Percentiles rank a stretch among this genome's conserved stretches.
Conservation (phyloP, 768 basidiomycete genomes). For the Xerocomus spinulosus region DNA sequence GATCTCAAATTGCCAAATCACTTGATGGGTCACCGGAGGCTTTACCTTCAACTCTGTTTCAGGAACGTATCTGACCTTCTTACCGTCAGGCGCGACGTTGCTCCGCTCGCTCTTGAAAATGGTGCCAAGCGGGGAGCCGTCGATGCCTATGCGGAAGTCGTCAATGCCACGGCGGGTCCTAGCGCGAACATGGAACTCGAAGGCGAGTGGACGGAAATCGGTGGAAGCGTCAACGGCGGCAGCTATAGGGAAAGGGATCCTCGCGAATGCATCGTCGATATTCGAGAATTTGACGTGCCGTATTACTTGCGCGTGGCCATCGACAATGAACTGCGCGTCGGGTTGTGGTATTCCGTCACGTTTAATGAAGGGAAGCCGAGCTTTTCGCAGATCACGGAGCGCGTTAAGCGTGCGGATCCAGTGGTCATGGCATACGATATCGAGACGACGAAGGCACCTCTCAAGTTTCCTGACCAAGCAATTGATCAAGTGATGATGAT, state of each 20-base stretch:
- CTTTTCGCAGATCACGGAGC: slow-evolving; percentile 67
- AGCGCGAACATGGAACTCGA: slow-evolving; percentile 67
- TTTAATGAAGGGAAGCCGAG: slow-evolving; percentile 77
- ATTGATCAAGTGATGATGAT: slow-evolving; percentile 99
- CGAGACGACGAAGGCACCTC: slow-evolving; percentile 98
- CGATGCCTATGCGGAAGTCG: slow-evolving; percentile 96
- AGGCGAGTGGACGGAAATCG: slow-evolving; percentile 53
- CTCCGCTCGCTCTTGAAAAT: slow-evolving; percentile 87
- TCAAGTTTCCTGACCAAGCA: slow-evolving; percentile 95
- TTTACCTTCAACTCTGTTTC: slow-evolving; percentile 87
- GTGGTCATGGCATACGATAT: slow-evolving; percentile 99
- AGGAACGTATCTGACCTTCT: slow-evolving; percentile 92
- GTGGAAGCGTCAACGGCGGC: slow-evolving; percentile 35
- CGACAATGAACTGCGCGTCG: slow-evolving; percentile 96
- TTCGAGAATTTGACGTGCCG: slow-evolving; percentile 94
- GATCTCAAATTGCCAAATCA: slow-evolving; percentile 96
- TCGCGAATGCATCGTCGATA: slow-evolving; percentile 88
- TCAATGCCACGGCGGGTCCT: slow-evolving; percentile 69
- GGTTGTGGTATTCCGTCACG: slow-evolving; percentile 92
- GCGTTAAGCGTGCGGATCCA: slow-evolving; percentile 97
- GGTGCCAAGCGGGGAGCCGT: slow-evolving; percentile 90
- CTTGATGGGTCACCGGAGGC: slow-evolving; percentile 86
- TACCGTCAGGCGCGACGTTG: slow-evolving; percentile 77
- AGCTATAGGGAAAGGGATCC: slow-evolving; percentile 67
- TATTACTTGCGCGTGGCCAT: slow-evolving; percentile 99